Base-by-base conservation (phyloP, 1,284 basidiomycete species). In the Malassezia sp. region DNA sequence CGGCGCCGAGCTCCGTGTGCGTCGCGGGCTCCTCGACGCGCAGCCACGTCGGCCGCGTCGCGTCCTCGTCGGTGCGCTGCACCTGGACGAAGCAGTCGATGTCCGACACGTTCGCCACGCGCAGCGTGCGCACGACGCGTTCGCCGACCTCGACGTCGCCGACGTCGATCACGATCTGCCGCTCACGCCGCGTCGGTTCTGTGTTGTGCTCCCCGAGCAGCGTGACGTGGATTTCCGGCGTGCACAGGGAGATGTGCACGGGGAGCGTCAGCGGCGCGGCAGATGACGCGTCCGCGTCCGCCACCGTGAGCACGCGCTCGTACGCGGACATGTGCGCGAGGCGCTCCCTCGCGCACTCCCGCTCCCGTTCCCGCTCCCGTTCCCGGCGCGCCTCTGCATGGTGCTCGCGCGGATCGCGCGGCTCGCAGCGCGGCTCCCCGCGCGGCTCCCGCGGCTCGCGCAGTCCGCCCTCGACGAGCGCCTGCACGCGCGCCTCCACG, bases 131-230 rank as follows among this genome's bases (percentile, higher is more conserved):
- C 9, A 53, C 43, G 9, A 61, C 54, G 11, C 45, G 42, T 17
- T 63, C 45, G 22, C 63, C 63, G 6, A 67, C 65, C 22, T 67
- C 51, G 24, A 68, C 51, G 39, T 70, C 66, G 47, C 67, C 63
- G 42, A 68, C 61, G 46, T 68, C 63, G 35, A 67, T 42, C 26
- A 53, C 51, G 28, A 65, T 52, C 41, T 49, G 46, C 2, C 56
- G 52, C 26, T 52, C 45, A 17, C 42, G 42, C 6, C 30, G 31
- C 10, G 7, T 9, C 7, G n/a, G 32, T 9, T 36, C 27, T 42
- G 42, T 45, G 23, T 20, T 47, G 1, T 58, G 59, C 18, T 53
- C 48, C 39, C 57, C 59, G 24, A 39, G 52, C n/a, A 63, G 43
- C 7, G 58, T 57, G 4, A 64, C 39, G 33, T 41, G 33, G 12